Evolutionary conservation across 2,329 filamentous ascomycete genomes (phyloP), one percentile per base, ranked within the genome.

Genomic region (Botrytis fabae): DNA sequence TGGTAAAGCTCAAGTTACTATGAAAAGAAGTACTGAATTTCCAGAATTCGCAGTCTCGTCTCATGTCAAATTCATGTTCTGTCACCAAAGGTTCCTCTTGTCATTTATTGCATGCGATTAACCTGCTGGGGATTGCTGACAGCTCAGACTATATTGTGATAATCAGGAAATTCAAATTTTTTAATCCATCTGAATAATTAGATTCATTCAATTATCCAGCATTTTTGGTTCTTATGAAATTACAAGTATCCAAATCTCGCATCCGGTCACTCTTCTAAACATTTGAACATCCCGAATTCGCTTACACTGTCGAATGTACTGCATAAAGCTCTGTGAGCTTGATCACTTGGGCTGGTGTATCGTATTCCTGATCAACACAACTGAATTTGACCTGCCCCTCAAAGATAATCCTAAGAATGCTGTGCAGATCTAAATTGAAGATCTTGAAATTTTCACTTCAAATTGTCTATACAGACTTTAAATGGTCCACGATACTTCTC

Each of bases 131-230:
- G 4, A 16, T 4, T 12, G n/a, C 48, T 2, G 12, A n/a, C 6
- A 54, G 12, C 16, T n/a, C 25, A n/a, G 25, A 54, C 0, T 28
- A 54, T 16, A 54, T 25, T 2, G 16, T 12, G 28, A 22, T 22
- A 3, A 2, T 51, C 12, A 16, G 48, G 2, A 7, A 8, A 16
- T n/a, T 54, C 2, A 5, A 14, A 1, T 1, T 7, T n/a, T 16
- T 54, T 0, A n/a, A 54, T 4, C 14, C 25, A n/a, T 54, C 0
- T 16, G 4, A 6, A 54, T n/a, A 2, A 5, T n/a, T 0, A n/a
- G 1, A 7, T 14, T 54, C 6, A 8, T 54, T 28, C 12, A 28
- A n/a, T 54, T 5, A 54, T 54, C 0, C 6, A 16, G 16, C 3
- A 14, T 28, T 25, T 28, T 54, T 54, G 18, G 12, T 1, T 4